Percentiles rank a stretch among this genome's conserved stretches.
Conservation (phyloP, 2,329 filamentous ascomycete genomes). For the Colletotrichum ledebouriae region DNA sequence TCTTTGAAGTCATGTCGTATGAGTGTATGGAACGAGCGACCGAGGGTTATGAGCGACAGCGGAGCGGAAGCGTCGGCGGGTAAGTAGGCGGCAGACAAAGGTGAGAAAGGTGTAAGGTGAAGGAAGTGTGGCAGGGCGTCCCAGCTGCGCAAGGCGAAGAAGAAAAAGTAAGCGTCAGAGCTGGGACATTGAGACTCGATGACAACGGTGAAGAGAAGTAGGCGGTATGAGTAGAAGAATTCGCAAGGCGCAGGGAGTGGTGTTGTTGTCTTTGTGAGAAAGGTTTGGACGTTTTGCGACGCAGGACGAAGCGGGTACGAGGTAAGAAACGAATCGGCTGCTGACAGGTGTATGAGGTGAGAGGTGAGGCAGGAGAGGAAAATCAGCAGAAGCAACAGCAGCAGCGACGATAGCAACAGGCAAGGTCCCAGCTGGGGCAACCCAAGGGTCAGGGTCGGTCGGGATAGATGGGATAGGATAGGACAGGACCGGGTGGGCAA, state of each 20-base stretch:
- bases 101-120: slow-evolving; percentile 25
- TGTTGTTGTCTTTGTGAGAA: neutral
- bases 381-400: slow-evolving; percentile 4
- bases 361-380: slow-evolving; percentile 10
- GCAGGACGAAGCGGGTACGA: slow-evolving; percentile 11
- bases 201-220: neutral
- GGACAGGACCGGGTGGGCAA: too few relatives aligned
- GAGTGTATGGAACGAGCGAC: slow-evolving; percentile 33
- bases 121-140: slow-evolving; percentile 32
- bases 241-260: neutral
- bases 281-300: neutral
- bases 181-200: slow-evolving; percentile 34
- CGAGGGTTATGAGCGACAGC: slow-evolving; percentile 7
- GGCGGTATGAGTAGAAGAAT: neutral
- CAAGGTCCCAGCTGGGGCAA: slow-evolving; percentile 15
- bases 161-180: slow-evolving; percentile 31
- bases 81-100: slow-evolving; percentile 9
- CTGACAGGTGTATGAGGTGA: slow-evolving; percentile 12
- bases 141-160: slow-evolving; percentile 34
- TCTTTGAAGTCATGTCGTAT: slow-evolving; percentile 35
- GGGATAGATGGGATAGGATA: neutral
- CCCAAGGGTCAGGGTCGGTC: slow-evolving; percentile 12
- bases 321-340: slow-evolving; percentile 16
- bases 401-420: slow-evolving; percentile 1
- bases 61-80: slow-evolving; percentile 31